Conservation (phyloP, 169 alveolate species). For the Plasmodium malariae region DNA sequence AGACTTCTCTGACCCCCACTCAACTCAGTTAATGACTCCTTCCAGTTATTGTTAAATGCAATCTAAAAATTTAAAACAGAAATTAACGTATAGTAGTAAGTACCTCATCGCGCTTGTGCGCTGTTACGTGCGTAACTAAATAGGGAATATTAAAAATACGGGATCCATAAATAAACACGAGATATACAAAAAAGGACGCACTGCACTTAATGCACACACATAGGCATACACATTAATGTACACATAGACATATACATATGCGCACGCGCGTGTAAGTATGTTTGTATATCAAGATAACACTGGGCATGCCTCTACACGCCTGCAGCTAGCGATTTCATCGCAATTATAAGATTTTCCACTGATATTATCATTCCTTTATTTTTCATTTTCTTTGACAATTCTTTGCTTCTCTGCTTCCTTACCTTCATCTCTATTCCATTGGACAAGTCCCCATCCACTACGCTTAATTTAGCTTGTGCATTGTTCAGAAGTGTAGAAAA, state of each 20-base stretch:
- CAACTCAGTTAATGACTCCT: conserved; percentile 92
- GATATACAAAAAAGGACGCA: not conserved
- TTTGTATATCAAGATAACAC: not conserved
- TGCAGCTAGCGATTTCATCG: too few species aligned
- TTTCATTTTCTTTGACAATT: not conserved
- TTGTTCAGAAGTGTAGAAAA: conserved; percentile 95
- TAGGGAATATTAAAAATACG: not conserved
- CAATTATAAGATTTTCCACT: too few species aligned
- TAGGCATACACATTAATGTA: not conserved
- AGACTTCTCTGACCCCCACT: conserved; percentile 98
- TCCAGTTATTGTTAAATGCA: conserved; percentile 95
- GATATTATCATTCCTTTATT: not conserved
- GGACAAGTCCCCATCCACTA: conserved; percentile 86
- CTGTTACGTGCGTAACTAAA: too few species aligned
- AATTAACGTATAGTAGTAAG: conserved; percentile 78
- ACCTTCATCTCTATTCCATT: conserved; percentile 90
- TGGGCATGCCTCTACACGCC: not conserved
- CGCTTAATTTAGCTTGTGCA: conserved; percentile 94
- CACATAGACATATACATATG: not conserved
- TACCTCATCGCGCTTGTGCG: too few species aligned
- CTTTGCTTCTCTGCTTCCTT: not conserved
- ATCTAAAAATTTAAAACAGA: too few species aligned
- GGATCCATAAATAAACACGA: not conserved
- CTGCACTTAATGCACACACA: not conserved
- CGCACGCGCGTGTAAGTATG: not conserved